These are phyloP conservation scores for Dactylella cylindrospora DNA, from an alignment of 2,329 filamentous ascomycete genomes.

Conservation along the genomic window DNA sequence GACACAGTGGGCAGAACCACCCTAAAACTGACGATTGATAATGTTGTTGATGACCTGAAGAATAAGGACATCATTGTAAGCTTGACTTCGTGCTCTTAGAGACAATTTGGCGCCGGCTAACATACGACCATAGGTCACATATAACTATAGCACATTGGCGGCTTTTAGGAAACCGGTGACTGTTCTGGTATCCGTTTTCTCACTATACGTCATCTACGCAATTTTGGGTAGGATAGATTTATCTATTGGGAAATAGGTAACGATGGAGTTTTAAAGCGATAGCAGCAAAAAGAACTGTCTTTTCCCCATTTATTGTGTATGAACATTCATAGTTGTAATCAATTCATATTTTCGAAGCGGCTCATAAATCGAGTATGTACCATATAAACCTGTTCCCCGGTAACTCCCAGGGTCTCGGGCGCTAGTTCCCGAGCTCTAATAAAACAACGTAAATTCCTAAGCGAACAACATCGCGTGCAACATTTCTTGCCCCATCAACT, in stretches of 20 bases:
- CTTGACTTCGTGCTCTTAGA: constrained; percentile 15
- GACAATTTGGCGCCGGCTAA: not conserved
- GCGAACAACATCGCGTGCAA: constrained; percentile 34
- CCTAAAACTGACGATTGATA: constrained; percentile 75
- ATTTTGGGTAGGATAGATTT: constrained; percentile 75
- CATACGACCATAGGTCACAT: constrained; percentile 61
- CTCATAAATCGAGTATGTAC: too few species aligned
- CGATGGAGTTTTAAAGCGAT: not conserved
- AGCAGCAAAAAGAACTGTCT: constrained; percentile 3
- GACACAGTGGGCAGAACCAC: constrained; percentile 87
- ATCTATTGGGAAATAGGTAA: constrained; percentile 67
- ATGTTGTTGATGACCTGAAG: constrained; percentile 86
- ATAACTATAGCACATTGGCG: constrained; percentile 75
- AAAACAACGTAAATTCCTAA: constrained; percentile 18
- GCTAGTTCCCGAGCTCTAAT: constrained; percentile 7
- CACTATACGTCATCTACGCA: constrained; percentile 75
- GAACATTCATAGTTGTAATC: constrained; percentile 29
- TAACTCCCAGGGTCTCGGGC: not conserved
- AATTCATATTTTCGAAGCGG: not conserved
- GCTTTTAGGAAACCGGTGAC: constrained; percentile 83
- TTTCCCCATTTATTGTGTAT: not conserved
- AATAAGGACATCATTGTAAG: constrained; percentile 74
- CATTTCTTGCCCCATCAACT: constrained; percentile 8
- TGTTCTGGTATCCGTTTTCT: constrained; percentile 71
- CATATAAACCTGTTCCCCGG: too few species aligned